Evolutionary conservation across 164 flowering plant species (phyloP), one percentile per base, ranked within the genome.

Genomic region (Euptelea pleiosperma): DNA sequence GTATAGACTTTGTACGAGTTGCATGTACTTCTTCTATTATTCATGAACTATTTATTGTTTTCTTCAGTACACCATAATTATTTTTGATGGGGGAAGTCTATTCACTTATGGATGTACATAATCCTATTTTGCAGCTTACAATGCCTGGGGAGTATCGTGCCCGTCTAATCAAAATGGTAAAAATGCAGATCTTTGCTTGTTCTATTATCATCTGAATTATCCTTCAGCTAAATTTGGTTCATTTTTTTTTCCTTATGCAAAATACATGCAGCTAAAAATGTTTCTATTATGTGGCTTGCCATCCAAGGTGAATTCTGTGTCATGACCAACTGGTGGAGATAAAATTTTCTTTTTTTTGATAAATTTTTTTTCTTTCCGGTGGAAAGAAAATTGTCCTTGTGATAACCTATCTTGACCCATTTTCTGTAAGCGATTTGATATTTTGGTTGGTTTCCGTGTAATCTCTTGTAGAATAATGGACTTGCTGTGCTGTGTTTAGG

Each of bases 101-200:
- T n/a, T n/a, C 40, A n/a, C 57, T 42, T 45, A 28, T 41, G 12
- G 43, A 24, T 28, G 30, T 30, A 25, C 46, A 31, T 34, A 11
- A 47, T 19, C 54, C 14, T 44, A n/a, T 42, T 21, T 70, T 79
- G 82, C 91, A 91, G 98, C 73, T 85, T 58, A 81, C 87, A 39
- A 71, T 85, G 83, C 70, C 82, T 15, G 89, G 81, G 41, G 98
- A 92, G 14, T 61, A 57, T 56, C 96, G 98, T 48, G 52, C 69
- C 25, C 98, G 98, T 43, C 83, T 92, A 18, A 62, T 78, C 44
- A 89, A 87, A 73, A 61, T 87, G 91, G 98, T 84, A 18, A 69
- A 79, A 72, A 34, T 46, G 15, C 41, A 6, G 1, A 21, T 30
- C 31, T 34, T 30, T 39, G 40, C 4, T n/a, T n/a, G n/a, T 53